Percentiles rank a stretch among this genome's conserved stretches.
phyloP scores from a whole-genome alignment of 371 early-diverging fungal species.

The Chytridiales sp. region DNA sequence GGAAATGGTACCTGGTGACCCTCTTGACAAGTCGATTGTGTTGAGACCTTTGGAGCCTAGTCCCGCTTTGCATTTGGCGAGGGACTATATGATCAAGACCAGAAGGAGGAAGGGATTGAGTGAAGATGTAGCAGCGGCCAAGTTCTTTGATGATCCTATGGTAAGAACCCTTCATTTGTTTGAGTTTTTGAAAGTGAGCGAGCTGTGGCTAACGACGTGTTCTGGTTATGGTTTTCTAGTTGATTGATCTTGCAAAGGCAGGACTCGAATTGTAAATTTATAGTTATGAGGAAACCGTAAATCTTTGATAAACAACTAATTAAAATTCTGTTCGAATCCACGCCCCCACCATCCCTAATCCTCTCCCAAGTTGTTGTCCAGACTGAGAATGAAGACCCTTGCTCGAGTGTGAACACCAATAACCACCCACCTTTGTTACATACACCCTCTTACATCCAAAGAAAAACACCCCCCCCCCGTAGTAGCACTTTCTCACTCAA shows the following conservation, averaged over 20 bases:
- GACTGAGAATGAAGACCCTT: too few species aligned
- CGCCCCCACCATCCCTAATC: too few species aligned
- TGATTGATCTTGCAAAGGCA: slow-evolving; percentile 24
- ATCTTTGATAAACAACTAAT: too few species aligned
- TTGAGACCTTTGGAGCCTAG: slow-evolving; percentile 88
- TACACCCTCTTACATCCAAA: too few species aligned
- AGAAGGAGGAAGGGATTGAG: slow-evolving; percentile 87
- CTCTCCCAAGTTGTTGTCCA: too few species aligned
- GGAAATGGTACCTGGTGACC: slow-evolving; percentile 98
- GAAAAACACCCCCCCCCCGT: too few species aligned
- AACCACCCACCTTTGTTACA: too few species aligned
- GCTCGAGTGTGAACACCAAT: too few species aligned
- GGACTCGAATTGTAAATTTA: too few species aligned
- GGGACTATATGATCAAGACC: slow-evolving; percentile 98
- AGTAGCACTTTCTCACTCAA: too few species aligned
- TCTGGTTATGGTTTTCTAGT: background rate
- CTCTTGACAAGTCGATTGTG: slow-evolving; percentile 83
- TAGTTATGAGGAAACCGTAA: too few species aligned
- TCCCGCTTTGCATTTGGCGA: slow-evolving; percentile 81
- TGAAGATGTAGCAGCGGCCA: slow-evolving; percentile 91
- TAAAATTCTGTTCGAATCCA: too few species aligned
- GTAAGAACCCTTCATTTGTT: slow-evolving; percentile 1
- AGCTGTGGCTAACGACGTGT: background rate
- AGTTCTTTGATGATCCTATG: slow-evolving; percentile 95
- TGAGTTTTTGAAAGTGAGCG: background rate